phyloP scores from a whole-genome alignment of 192 early-diverging fungal species.

The Funneliformis geosporum region DNA sequence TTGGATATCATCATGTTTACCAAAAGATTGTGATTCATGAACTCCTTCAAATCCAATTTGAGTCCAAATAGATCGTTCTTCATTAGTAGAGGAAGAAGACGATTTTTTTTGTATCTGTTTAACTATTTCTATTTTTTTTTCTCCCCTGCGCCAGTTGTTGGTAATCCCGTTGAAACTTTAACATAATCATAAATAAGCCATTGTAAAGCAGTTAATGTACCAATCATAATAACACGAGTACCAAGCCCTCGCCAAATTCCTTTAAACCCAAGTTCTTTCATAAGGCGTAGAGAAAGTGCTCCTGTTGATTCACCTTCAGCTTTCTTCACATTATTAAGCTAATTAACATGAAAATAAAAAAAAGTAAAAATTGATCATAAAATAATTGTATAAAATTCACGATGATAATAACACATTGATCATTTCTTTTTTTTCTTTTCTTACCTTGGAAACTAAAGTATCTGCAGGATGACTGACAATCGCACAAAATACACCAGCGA shows the following conservation, averaged over 20 bases:
- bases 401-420: too few species aligned
- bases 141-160: conserved; percentile 14
- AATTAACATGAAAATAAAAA: neutral
- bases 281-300: conserved; percentile 47
- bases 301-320: conserved; percentile 58
- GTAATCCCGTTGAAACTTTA: conserved; percentile 19
- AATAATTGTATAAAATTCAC: neutral
- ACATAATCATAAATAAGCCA: conserved; percentile 76
- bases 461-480: conserved; percentile 92
- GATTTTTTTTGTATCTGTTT: neutral
- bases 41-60: neutral
- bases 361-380: neutral
- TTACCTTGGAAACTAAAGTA: conserved; percentile 68
- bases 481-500: conserved; percentile 86
- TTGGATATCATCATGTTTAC: neutral
- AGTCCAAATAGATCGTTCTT: neutral
- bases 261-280: conserved; percentile 63
- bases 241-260: conserved; percentile 81
- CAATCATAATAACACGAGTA: conserved; percentile 90
- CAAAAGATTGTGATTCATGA: neutral
- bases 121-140: conserved; percentile 5
- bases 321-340: conserved; percentile 62
- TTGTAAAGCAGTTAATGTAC: conserved; percentile 85
- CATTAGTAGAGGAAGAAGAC: neutral
- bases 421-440: too few species aligned